Evolutionary conservation across 352 stramenopile genomes (phyloP).

Genomic region (Pythium biforme): DNA sequence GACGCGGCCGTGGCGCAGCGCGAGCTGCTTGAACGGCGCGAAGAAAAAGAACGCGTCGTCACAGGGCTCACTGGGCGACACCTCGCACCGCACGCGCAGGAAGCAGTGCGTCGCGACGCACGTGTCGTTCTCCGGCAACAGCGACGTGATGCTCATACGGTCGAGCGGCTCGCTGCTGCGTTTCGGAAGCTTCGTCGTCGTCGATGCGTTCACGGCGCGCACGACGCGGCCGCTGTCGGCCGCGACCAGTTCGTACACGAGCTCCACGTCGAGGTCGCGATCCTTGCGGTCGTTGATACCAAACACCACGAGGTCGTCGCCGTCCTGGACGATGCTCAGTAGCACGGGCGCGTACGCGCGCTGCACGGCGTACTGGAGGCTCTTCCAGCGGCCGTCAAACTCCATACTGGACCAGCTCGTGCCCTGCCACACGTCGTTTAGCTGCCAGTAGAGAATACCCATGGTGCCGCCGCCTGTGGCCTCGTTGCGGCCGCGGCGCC

Average conservation of each 20-base stretch:
- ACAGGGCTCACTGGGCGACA: conserved; percentile 22
- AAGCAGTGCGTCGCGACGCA: conserved; percentile 59
- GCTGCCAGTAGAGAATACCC: conserved; percentile 87
- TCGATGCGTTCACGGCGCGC: not conserved
- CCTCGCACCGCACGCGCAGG: conserved; percentile 38
- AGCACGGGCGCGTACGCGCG: conserved; percentile 70
- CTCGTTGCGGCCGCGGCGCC: conserved; percentile 58
- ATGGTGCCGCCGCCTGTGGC: conserved; percentile 51
- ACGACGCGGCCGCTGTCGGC: conserved; percentile 10
- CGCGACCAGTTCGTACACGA: conserved; percentile 19
- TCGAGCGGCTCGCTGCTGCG: conserved; percentile 14
- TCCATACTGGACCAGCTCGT: conserved; percentile 88
- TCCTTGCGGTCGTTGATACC: conserved; percentile 17
- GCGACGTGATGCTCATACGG: no score
- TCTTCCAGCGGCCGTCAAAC: conserved; percentile 78
- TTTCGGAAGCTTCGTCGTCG: not conserved
- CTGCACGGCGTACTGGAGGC: conserved; percentile 73
- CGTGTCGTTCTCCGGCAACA: conserved; percentile 26
- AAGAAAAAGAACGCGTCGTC: conserved; percentile 69
- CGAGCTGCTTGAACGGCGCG: conserved; percentile 61
- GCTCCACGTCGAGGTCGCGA: conserved; percentile 4
- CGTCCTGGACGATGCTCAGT: conserved; percentile 38
- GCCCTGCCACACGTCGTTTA: conserved; percentile 88
- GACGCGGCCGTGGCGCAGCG: conserved; percentile 38
- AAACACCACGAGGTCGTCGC: not conserved